These are phyloP conservation scores for Blastosporella zonata DNA, from an alignment of 1,284 basidiomycete genomes.

Conservation along the genomic window DNA sequence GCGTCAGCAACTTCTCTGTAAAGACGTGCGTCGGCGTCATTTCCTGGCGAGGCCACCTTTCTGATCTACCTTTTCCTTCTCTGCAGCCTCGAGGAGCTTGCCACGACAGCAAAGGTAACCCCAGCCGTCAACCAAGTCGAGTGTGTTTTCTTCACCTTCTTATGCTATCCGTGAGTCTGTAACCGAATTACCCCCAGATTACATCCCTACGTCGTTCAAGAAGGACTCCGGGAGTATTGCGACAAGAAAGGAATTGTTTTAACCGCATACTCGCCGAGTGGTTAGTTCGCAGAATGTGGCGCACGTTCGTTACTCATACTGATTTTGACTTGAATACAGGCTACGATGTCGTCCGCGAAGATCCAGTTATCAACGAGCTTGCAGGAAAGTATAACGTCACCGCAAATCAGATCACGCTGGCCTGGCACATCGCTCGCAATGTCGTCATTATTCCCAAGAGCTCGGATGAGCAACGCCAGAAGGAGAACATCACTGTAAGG, in stretches of 20 bases:
- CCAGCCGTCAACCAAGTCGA: slow-evolving; percentile 42
- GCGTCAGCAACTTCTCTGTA: slow-evolving; percentile 41
- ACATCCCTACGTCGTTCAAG: slow-evolving; percentile 33
- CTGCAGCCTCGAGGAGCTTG: slow-evolving; percentile 37
- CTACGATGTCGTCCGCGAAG: slow-evolving; percentile 36
- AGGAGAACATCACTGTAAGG: slow-evolving; percentile 40
- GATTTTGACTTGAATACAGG: slow-evolving; percentile 24
- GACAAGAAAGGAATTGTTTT: slow-evolving; percentile 31
- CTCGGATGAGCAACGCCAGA: slow-evolving; percentile 36
- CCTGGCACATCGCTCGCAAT: slow-evolving; percentile 45
- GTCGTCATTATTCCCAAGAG: slow-evolving; percentile 40
- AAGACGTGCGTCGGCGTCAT: slow-evolving; percentile 33
- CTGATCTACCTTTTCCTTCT: not conserved
- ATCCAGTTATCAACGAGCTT: slow-evolving; percentile 37
- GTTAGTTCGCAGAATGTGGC: slow-evolving; percentile 16
- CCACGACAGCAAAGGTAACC: slow-evolving; percentile 32
- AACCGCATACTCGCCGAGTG: slow-evolving; percentile 35
- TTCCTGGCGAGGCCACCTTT: not conserved
- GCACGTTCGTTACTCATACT: not conserved
- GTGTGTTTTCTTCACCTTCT: slow-evolving; percentile 23
- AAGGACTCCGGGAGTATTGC: slow-evolving; percentile 31
- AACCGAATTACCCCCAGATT: slow-evolving; percentile 20
- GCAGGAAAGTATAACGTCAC: slow-evolving; percentile 39
- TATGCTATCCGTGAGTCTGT: not conserved
- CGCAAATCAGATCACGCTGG: slow-evolving; percentile 41